These are phyloP conservation scores for Tilletia indica DNA, from an alignment of 1,284 basidiomycete species.

Conservation along the genomic window DNA sequence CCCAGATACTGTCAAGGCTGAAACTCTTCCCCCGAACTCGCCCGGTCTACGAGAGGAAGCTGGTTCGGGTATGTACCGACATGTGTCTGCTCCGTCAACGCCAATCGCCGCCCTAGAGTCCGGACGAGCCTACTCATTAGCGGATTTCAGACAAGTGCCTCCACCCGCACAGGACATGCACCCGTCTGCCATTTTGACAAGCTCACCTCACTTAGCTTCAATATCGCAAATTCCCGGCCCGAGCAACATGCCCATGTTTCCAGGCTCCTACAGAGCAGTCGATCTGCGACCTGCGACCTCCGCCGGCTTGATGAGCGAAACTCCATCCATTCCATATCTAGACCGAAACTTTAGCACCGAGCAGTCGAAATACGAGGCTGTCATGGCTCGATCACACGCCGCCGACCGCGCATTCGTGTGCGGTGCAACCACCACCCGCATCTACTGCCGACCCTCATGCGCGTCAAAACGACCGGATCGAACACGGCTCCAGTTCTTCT, in stretches of 20 bases:
- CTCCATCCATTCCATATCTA: background rate
- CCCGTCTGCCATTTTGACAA: background rate
- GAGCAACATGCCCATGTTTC: background rate
- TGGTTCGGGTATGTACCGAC: background rate
- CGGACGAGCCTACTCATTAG: background rate
- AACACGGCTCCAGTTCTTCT: conserved; percentile 22
- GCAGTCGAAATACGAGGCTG: conserved; percentile 13
- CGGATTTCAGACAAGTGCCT: conserved; percentile 3
- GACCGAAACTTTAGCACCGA: conserved; percentile 11
- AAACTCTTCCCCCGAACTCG: conserved; percentile 10
- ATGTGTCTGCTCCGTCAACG: conserved; percentile 6
- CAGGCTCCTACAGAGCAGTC: background rate
- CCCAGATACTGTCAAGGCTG: background rate
- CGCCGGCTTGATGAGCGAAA: background rate
- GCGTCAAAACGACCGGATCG: conserved; percentile 25
- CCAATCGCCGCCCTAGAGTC: background rate
- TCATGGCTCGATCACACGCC: conserved; percentile 12
- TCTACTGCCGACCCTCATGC: conserved; percentile 29
- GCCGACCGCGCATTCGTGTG: conserved; percentile 23
- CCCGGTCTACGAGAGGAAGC: background rate
- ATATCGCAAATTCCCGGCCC: background rate
- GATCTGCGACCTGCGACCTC: background rate
- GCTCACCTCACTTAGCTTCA: background rate
- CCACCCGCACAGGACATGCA: background rate
- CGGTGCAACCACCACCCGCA: conserved; percentile 23